A percentile compares a stretch with the other conserved stretches of the same genome.
phyloP scores from a whole-genome alignment of 371 early-diverging fungal species.

The Zychaea mexicana region DNA sequence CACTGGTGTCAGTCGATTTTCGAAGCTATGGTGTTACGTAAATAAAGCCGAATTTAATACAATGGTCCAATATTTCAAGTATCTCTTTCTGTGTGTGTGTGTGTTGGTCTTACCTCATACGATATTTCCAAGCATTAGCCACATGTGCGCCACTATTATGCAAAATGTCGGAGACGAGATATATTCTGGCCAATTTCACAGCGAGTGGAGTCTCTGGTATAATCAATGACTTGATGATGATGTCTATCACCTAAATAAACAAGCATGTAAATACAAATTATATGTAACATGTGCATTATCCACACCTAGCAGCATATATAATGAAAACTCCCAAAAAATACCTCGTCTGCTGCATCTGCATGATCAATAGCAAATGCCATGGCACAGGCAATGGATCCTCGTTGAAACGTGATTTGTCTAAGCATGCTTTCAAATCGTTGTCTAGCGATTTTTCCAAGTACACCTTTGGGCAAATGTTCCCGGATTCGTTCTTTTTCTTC shows the following conservation, averaged over 20 bases:
- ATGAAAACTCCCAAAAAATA: slow-evolving; percentile 24
- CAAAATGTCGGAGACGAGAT: slow-evolving; percentile 84
- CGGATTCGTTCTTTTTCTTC: slow-evolving; percentile 52
- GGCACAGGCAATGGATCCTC: slow-evolving; percentile 74
- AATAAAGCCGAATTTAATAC: neutral
- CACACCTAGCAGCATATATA: neutral
- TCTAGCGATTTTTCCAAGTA: slow-evolving; percentile 61
- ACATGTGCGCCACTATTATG: slow-evolving; percentile 82
- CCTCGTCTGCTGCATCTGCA: slow-evolving; percentile 81
- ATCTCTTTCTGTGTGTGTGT: neutral
- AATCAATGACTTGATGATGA: slow-evolving; percentile 65
- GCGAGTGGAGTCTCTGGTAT: slow-evolving; percentile 62
- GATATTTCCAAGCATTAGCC: slow-evolving; percentile 86
- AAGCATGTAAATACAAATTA: no score
- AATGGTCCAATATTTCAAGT: neutral
- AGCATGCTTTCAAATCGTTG: slow-evolving; percentile 61
- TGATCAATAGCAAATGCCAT: slow-evolving; percentile 92
- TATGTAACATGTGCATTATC: no score
- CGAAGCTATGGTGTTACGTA: no score
- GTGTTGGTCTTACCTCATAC: slow-evolving; percentile 52
- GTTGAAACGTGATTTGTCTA: slow-evolving; percentile 55
- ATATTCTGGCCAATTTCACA: slow-evolving; percentile 75
- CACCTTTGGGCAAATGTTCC: slow-evolving; percentile 53
- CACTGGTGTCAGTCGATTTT: slow-evolving; percentile 62
- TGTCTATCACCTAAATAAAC: slow-evolving; percentile 61